Evolutionary conservation across 768 basidiomycete species (phyloP), one percentile per base, ranked within the genome.

Genomic region (Boletus insuetus): DNA sequence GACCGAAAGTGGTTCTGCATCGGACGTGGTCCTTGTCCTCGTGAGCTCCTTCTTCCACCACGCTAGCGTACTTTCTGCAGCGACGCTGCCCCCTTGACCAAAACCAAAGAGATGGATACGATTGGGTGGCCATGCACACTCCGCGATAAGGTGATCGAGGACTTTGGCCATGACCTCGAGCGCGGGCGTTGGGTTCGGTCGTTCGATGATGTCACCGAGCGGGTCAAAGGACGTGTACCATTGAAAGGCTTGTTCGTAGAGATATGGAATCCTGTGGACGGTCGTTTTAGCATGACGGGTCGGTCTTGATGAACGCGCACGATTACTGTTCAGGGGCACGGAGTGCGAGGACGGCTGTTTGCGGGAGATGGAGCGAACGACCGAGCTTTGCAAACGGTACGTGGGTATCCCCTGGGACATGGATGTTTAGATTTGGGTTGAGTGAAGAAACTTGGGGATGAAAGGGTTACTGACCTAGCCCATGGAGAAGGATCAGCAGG

Each of bases 81-180:
- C 90, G 34, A 93, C 81, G 19, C 78, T 85, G 0, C 91, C 94
- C 1, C 94, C 94, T 69, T 97, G 94, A 0, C 82, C 89, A 59
- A 91, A 97, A 3, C 94, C 94, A 53, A 95, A 89, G 44, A 94
- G 65, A 66, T 97, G 94, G 39, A 97, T 86, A n/a, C 79, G 76
- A 11, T 80, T 54, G 0, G 78, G 62, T 7, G 84, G 75, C 94
- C 93, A 97, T 1, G 70, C 58, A 63, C 85, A 89, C 39, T 82
- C 79, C 6, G 69, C 61, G 17, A 74, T 75, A 49, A 95, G 81
- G 62, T 90, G 77, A 3, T 74, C 69, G 50, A 91, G 54, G 45
- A 85, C 71, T 22, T 73, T 74, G 13, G 65, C 66, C 34, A 94
- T 70, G 37, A 84, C 72, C 9, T 82, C 74, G 52, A 94, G 75